Conservation (phyloP, 768 basidiomycete genomes). For the Mycena rebaudengoi region DNA sequence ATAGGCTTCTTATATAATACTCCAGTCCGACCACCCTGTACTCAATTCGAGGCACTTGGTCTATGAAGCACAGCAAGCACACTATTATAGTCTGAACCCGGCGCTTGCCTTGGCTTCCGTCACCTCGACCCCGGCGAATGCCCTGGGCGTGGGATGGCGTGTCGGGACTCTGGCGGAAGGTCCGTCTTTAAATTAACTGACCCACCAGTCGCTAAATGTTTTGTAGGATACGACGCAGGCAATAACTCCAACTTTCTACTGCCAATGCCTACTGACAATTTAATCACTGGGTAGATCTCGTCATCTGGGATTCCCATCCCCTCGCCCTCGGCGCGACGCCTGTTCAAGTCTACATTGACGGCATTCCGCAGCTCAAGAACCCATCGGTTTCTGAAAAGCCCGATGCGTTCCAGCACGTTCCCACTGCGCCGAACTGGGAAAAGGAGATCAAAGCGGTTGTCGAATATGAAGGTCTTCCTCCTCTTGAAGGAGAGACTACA, state of each 20-base stretch:
- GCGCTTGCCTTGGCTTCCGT: constrained; percentile 69
- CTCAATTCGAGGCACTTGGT: constrained; percentile 71
- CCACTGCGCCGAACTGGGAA: constrained; percentile 65
- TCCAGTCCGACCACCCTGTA: constrained; percentile 65
- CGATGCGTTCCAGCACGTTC: constrained; percentile 55
- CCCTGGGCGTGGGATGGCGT: constrained; percentile 73
- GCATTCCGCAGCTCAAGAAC: constrained; percentile 66
- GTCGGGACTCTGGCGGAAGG: constrained; percentile 69
- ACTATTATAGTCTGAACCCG: constrained; percentile 68
- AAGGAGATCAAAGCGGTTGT: constrained; percentile 66
- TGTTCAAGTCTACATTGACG: constrained; percentile 83
- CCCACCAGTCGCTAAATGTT: not conserved
- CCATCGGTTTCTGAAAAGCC: constrained; percentile 55
- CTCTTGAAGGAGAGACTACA: constrained; percentile 52
- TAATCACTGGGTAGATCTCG: constrained; percentile 47
- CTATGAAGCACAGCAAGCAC: constrained; percentile 76
- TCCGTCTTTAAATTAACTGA: constrained; percentile 12
- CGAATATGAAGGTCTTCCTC: constrained; percentile 74
- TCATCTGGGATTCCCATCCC: constrained; percentile 81
- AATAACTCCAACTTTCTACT: not conserved
- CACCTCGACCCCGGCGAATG: constrained; percentile 69
- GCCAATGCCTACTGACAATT: not conserved
- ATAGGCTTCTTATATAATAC: not conserved
- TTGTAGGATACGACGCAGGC: constrained; percentile 74
- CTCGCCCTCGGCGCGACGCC: constrained; percentile 83